Evolutionary conservation across 169 alveolate species (phyloP), one percentile per base, ranked within the genome.

Genomic region (Theileria parva): DNA sequence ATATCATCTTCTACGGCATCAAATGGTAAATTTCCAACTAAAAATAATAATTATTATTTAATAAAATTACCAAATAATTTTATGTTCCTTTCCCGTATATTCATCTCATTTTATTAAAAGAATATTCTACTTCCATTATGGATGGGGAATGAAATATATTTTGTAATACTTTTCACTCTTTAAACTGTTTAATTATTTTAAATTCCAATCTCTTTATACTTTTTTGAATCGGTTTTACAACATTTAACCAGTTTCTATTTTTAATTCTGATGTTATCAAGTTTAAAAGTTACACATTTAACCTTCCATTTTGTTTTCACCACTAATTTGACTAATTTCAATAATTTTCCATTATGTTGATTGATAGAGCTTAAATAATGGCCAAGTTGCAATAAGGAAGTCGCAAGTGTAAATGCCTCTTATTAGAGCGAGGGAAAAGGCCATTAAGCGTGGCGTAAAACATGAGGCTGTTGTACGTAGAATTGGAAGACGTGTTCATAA

Each of bases 401-500:
- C 53, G 12, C 53, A 44, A 15, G 21, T 21, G 23, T 61, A 30
- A 61, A 91, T 92, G 96, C 91, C 88, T 1, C 77, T 88, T 2
- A 80, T 92, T 1, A 65, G 95, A 59, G 92, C 94, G 66, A 88
- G 96, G 59, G 96, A 92, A 67, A 88, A 91, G 63, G 88, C 87
- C 6, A 88, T 92, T 19, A 34, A 74, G 28, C 86, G 88, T 34
- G 93, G 94, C 15, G 67, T 91, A n/a, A 79, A 88, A 55, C 87
- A 91, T 34, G 96, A 92, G 68, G 86, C 94, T 17, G 77, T 91
- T 25, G 74, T 92, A 55, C 80, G 91, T 21, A 81, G 86, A 65
- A 86, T 81, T 15, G 96, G 94, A 6, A 79, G 91, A 9, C 89
- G 94, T 74, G 85, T 92, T 86, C 96, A 92, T 74, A 92, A 92